Evolutionary conservation across 2,329 filamentous ascomycete genomes (phyloP).

Genomic region (Colletotrichum sp.): DNA sequence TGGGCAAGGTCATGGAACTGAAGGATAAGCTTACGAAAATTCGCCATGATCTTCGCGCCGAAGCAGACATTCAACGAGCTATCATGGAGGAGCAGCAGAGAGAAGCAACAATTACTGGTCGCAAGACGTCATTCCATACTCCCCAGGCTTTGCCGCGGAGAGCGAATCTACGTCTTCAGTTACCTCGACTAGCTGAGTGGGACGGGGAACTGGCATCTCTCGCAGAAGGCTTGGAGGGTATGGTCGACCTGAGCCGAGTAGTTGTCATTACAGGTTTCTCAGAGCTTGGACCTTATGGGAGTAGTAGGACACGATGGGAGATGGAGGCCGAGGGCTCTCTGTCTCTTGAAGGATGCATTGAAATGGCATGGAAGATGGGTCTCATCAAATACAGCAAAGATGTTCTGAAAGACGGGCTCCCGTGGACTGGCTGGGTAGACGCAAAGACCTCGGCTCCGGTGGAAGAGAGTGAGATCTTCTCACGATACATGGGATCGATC

Average conservation of each 20-base stretch:
- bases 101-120: constrained; percentile 96
- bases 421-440: constrained; percentile 96
- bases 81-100: constrained; percentile 96
- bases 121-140: constrained; percentile 89
- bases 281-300: constrained; percentile 96
- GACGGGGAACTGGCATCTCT: constrained; percentile 86
- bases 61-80: constrained; percentile 88
- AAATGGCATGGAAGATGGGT: constrained; percentile 99
- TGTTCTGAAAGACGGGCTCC: constrained; percentile 83
- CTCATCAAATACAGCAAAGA: constrained; percentile 99
- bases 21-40: constrained; percentile 93
- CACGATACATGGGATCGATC: constrained; percentile 95
- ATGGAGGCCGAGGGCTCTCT: constrained; percentile 98
- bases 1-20: constrained; percentile 95
- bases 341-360: constrained; percentile 94
- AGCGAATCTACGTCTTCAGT: constrained; percentile 96
- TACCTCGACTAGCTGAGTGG: constrained; percentile 90
- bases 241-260: constrained; percentile 98
- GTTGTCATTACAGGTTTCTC: constrained; percentile 97
- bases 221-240: constrained; percentile 86
- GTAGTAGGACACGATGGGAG: constrained; percentile 96
- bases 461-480: constrained; percentile 96
- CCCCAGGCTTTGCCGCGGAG: constrained; percentile 90
- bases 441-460: constrained; percentile 91
- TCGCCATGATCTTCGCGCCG: constrained; percentile 92